Conservation (phyloP, 768 basidiomycete genomes). For the Phanerochaete carnosa region DNA sequence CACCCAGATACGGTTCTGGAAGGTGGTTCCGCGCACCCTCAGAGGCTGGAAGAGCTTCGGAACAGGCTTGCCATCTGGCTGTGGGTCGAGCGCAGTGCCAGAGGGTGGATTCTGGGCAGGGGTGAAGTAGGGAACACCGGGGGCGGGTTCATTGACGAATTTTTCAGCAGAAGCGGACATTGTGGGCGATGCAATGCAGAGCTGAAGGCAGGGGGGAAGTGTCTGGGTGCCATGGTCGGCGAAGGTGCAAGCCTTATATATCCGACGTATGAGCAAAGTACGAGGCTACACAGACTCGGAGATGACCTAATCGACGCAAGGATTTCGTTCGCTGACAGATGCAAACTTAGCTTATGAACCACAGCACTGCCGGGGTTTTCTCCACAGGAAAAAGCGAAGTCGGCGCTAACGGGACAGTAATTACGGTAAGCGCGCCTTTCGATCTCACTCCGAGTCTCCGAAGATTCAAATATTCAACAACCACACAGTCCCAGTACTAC, state of each 20-base stretch:
- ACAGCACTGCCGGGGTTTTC: no score
- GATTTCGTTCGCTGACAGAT: neutral
- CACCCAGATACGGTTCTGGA: slow-evolving; percentile 30
- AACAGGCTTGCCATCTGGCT: slow-evolving; percentile 29
- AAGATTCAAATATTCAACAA: no score
- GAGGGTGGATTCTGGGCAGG: slow-evolving; percentile 42
- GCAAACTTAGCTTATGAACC: no score
- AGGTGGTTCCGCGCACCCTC: slow-evolving; percentile 33
- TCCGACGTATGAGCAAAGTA: neutral
- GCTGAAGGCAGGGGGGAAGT: neutral
- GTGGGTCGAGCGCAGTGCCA: slow-evolving; percentile 37
- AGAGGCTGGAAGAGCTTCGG: slow-evolving; percentile 53
- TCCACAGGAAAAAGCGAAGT: no score
- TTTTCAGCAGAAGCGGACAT: neutral
- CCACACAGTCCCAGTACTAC: no score
- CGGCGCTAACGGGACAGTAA: no score
- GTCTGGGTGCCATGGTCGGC: neutral
- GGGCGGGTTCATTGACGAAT: slow-evolving; percentile 15
- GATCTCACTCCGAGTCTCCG: no score
- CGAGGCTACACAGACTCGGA: neutral
- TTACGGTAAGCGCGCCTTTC: no score
- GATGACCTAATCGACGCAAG: neutral
- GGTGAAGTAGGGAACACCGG: slow-evolving; percentile 42
- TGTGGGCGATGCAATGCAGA: neutral
- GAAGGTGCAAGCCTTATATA: neutral